Base-by-base conservation (phyloP, 2,329 filamentous ascomycete genomes). In the Xylariaceae sp. region DNA sequence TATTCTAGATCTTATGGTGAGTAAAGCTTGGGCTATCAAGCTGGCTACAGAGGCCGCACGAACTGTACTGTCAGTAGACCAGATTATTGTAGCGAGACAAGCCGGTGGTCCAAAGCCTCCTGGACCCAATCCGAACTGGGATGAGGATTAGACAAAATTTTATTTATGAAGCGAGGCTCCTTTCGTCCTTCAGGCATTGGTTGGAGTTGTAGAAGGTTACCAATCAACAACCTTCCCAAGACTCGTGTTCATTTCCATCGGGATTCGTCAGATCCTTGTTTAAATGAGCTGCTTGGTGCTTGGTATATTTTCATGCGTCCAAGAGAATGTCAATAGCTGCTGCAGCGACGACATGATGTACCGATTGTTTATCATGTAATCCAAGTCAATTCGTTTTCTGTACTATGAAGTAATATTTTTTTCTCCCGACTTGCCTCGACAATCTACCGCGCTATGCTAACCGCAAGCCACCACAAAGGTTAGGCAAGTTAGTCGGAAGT, bases 21-120 rank as follows among this genome's bases (percentile, higher is more conserved):
- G 87, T 58, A 99, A 99, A 81, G 86, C 85, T 66, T 97, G 91
- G 92, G 94, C 94, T 42, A 96, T 99, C 71, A 94, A 94, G 75
- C 79, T 99, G 57, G 95, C 94, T 35, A 96, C 92, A 19, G 94
- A 99, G 73, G 87, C 94, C 38, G 92, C 90, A 46, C 82, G 94
- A 63, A 99, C 94, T 42, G 87, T 99, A 30, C 76, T 99, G 57
- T 95, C 90, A 42, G 94, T 99, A 36, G 94, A 99, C 72, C 95
- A 99, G 75, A 99, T 99, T 66, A 99, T 99, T 67, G 94, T 99
- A 50, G 91, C 95, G 56, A 85, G 92, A 74, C 94, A 97, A 75
- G 94, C 95, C 42, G 94, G 94, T 66, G 94, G 94, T 35, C 94
- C 95, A 18, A 99, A 99, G 80, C 92, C 92, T 49, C 94, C 94